A percentile compares a stretch with the other conserved stretches of the same genome.
These are phyloP conservation scores for Dalbergia cultrata DNA, from an alignment of 306 rosid genomes.

Conservation along the genomic window DNA sequence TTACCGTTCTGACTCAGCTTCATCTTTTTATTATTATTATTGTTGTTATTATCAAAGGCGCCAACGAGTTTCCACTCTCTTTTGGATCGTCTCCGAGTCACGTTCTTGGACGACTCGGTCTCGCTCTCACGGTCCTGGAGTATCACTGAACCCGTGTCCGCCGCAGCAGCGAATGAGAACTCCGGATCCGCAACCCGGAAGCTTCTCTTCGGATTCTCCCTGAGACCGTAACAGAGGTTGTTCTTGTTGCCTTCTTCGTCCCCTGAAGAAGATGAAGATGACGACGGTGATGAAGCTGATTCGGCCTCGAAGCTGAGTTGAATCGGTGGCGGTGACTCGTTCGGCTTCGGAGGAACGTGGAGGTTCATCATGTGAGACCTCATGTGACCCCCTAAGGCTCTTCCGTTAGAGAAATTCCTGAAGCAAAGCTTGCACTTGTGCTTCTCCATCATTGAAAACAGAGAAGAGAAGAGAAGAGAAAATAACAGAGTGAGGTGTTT, in stretches of 20 bases:
- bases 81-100: constrained; percentile 76
- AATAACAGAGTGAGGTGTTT: constrained; percentile 40
- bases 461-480: not conserved
- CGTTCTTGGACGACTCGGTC: constrained; percentile 81
- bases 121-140: constrained; percentile 88
- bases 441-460: constrained; percentile 64
- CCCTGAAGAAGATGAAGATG: constrained; percentile 36
- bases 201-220: constrained; percentile 83
- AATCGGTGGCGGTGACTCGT: not conserved
- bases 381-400: constrained; percentile 98
- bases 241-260: constrained; percentile 57
- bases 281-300: constrained; percentile 59
- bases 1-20: constrained; percentile 28
- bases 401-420: constrained; percentile 84
- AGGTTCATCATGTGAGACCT: constrained; percentile 96
- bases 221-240: constrained; percentile 52
- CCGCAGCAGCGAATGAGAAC: constrained; percentile 57
- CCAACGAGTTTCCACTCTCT: constrained; percentile 58
- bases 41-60: not conserved
- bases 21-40: not conserved
- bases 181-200: constrained; percentile 75
- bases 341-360: constrained; percentile 60
- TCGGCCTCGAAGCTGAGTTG: constrained; percentile 65
- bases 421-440: constrained; percentile 84
- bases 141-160: constrained; percentile 66